Evolutionary conservation across 1,284 basidiomycete genomes (phyloP).

Genomic region (Moesziomyces sp.): DNA sequence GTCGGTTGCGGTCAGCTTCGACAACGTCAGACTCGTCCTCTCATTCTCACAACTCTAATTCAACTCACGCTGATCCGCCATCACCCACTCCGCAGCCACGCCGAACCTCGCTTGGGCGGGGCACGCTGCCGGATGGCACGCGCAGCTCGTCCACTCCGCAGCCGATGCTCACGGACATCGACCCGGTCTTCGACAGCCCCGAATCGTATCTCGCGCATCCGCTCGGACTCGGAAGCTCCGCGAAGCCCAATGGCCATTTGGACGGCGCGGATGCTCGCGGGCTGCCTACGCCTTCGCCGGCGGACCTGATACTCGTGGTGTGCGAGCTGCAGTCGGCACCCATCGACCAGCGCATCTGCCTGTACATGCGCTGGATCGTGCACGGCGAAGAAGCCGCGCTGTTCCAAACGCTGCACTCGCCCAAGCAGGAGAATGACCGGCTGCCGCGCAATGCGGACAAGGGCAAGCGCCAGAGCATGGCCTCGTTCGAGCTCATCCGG

Average conservation of each 20-base stretch:
- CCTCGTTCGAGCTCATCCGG: conserved; percentile 23
- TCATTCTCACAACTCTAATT: background rate
- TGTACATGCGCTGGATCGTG: conserved; percentile 45
- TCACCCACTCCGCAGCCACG: conserved; percentile 14
- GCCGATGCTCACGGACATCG: conserved; percentile 15
- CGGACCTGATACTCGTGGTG: conserved; percentile 40
- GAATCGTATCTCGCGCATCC: conserved; percentile 18
- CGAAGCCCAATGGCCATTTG: background rate
- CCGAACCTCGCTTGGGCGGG: background rate
- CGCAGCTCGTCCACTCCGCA: background rate
- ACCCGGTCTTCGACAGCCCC: conserved; percentile 25
- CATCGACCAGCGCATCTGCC: conserved; percentile 37
- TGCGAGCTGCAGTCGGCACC: conserved; percentile 45
- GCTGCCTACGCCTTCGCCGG: conserved; percentile 20
- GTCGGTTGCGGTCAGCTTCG: conserved; percentile 7
- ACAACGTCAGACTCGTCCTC: conserved; percentile 6
- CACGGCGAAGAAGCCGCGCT: conserved; percentile 31
- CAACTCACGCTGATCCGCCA: background rate
- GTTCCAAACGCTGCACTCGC: conserved; percentile 1
- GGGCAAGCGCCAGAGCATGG: conserved; percentile 7
- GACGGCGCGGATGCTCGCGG: background rate
- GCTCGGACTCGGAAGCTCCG: background rate
- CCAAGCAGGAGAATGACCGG: background rate
- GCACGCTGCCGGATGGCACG: background rate
- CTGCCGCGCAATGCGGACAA: conserved; percentile 2